Percentiles rank a stretch among this genome's conserved stretches.
Evolutionary conservation across 1,284 basidiomycete genomes (phyloP).

Genomic region (Pyrrhoderma lamaoense): DNA sequence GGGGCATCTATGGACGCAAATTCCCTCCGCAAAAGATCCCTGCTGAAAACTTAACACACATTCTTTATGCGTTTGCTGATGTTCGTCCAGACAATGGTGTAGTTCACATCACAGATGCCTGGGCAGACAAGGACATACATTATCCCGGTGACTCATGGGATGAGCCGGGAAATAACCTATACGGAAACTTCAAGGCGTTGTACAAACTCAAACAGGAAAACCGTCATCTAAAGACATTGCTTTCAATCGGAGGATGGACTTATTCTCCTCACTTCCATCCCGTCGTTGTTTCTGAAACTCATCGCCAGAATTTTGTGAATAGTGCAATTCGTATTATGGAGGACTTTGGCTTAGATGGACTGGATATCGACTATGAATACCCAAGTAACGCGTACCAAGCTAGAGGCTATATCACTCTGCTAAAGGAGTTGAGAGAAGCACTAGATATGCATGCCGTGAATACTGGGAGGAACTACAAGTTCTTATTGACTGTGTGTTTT

Average conservation of each 20-base stretch:
- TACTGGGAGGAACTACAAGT: slow-evolving; percentile 55
- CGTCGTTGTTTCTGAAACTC: slow-evolving; percentile 54
- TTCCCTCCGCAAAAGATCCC: slow-evolving; percentile 81
- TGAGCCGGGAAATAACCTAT: slow-evolving; percentile 77
- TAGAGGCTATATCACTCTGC: slow-evolving; percentile 60
- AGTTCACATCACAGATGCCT: slow-evolving; percentile 81
- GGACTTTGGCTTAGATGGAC: slow-evolving; percentile 66
- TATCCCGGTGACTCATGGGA: slow-evolving; percentile 84
- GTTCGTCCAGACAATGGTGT: slow-evolving; percentile 76
- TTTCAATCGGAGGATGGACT: slow-evolving; percentile 90
- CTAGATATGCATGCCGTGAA: slow-evolving; percentile 59
- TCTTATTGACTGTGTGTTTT: slow-evolving; percentile 63
- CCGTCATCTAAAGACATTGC: slow-evolving; percentile 76
- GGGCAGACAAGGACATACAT: slow-evolving; percentile 91
- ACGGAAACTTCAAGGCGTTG: slow-evolving; percentile 92
- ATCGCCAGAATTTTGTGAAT: slow-evolving; percentile 71
- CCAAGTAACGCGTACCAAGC: slow-evolving; percentile 68
- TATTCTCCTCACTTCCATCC: slow-evolving; percentile 78
- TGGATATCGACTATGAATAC: slow-evolving; percentile 85
- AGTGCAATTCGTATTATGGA: slow-evolving; percentile 77
- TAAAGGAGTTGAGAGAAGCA: slow-evolving; percentile 61
- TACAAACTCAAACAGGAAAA: slow-evolving; percentile 84
- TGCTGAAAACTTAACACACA: slow-evolving; percentile 75
- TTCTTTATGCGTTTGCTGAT: slow-evolving; percentile 88
- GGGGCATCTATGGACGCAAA: slow-evolving; percentile 95